These are phyloP conservation scores for Ogataea allantospora DNA, from an alignment of 805 yeast genomes.

Conservation along the genomic window DNA sequence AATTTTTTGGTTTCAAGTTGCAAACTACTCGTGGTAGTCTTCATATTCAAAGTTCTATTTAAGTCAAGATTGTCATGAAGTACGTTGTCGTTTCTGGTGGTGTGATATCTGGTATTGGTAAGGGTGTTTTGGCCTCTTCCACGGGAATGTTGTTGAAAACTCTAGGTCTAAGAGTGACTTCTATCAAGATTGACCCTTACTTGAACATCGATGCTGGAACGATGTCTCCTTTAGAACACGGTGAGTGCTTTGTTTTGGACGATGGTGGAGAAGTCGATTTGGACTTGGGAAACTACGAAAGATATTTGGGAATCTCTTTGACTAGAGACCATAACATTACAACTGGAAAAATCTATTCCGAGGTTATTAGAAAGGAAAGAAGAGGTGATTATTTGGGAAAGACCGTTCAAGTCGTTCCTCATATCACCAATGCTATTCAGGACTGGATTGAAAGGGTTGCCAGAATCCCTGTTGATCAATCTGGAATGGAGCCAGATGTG, in stretches of 20 bases:
- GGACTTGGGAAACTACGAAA: constrained; percentile 96
- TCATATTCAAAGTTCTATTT: neutral
- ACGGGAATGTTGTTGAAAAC: constrained; percentile 95
- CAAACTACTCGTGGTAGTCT: constrained; percentile 3
- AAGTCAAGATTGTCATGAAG: constrained; percentile 57
- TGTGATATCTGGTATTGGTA: constrained; percentile 98
- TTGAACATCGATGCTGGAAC: constrained; percentile 99
- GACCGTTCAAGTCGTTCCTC: constrained; percentile 99
- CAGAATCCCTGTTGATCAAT: constrained; percentile 83
- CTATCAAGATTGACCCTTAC: constrained; percentile 97
- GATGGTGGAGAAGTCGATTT: constrained; percentile 99
- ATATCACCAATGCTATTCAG: constrained; percentile 94
- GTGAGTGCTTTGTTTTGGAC: constrained; percentile 95
- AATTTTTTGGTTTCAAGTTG: constrained; percentile 13
- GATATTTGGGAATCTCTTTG: constrained; percentile 90
- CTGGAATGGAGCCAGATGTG: constrained; percentile 88
- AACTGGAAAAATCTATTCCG: constrained; percentile 94
- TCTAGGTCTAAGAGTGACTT: constrained; percentile 89
- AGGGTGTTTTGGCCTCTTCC: constrained; percentile 96
- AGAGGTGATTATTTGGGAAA: constrained; percentile 97
- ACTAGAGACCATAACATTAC: constrained; percentile 96
- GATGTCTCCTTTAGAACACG: constrained; percentile 98
- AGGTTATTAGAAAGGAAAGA: constrained; percentile 92
- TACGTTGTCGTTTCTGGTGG: constrained; percentile 99
- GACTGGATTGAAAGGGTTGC: constrained; percentile 97